Base-by-base conservation (phyloP, 2,329 filamentous ascomycete species). In the Paraconiothyrium brasiliense region DNA sequence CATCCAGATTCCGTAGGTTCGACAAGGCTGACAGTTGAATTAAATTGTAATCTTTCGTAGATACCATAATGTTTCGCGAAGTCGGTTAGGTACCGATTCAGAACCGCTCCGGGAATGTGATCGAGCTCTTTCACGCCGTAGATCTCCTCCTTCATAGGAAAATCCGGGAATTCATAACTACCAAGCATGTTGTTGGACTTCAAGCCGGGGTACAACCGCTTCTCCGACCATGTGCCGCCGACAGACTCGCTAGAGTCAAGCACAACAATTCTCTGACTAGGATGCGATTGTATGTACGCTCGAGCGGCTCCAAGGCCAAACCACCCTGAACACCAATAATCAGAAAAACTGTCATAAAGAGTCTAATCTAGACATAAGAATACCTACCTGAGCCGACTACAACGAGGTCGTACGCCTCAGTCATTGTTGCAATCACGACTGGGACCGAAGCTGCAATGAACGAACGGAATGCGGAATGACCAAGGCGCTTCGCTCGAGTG, bases 71-170 rank as follows among this genome's bases (percentile, higher is more conserved):
- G 80, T 30, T 79, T 54, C 3, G 65, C 70, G 60, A 71, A 76
- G 1, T 82, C 80, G 32, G 78, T 78, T 8, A 91, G 76, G 71
- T 91, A 91, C 0, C 75, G 66, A 67, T 89, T 84, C 54, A 90
- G 75, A 2, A 85, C 82, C 0, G 80, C 66, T 0, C 87, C 89
- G 0, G 88, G 84, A 51, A 91, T 87, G 72, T 91, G 88, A 48
- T 88, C 20, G 30, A n/a, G 16, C 10, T 34, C n/a, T 24, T 52
- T 39, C 22, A 52, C 49, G 8, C 49, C 49, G 22, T 22, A 52
- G 20, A 24, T 16, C 32, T 22, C 75, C 14, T 85, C 84, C 0
- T 73, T 66, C 35, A 68, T 58, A 35, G 74, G 72, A 46, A 73
- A 61, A 68, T 80, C 80, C 35, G 73, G 75, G 48, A 76, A 82